These are phyloP conservation scores for Thalassiosira exigua DNA, from an alignment of 352 stramenopile species.

Conservation along the genomic window DNA sequence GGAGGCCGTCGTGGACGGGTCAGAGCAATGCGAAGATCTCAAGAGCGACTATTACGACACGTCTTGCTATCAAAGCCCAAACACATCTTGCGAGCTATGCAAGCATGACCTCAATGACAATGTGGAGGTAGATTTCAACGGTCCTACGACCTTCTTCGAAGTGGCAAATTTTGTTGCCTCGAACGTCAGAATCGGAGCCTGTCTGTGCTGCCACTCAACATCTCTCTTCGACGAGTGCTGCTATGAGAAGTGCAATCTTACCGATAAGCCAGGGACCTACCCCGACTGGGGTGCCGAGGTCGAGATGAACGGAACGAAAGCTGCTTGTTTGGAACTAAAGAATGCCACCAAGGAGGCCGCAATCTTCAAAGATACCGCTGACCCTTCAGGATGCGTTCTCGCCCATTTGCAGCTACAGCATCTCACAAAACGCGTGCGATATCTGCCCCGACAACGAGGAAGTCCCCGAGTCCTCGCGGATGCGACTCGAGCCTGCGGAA, in stretches of 20 bases:
- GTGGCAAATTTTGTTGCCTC: conserved; percentile 61
- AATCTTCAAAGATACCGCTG: conserved; percentile 52
- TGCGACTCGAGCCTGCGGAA: neutral
- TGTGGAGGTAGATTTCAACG: conserved; percentile 68
- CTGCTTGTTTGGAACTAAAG: conserved; percentile 61
- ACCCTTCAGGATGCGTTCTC: conserved; percentile 60
- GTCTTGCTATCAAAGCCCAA: conserved; percentile 62
- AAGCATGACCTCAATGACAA: conserved; percentile 64
- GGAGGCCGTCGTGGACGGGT: conserved; percentile 45
- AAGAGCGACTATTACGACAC: conserved; percentile 43
- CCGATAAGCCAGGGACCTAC: conserved; percentile 41
- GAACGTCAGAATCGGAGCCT: conserved; percentile 46
- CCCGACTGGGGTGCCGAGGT: conserved; percentile 62
- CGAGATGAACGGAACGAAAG: conserved; percentile 57
- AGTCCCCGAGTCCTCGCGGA: conserved; percentile 2
- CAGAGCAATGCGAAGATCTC: conserved; percentile 44
- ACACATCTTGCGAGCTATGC: conserved; percentile 62
- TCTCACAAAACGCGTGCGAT: conserved; percentile 58
- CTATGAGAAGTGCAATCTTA: conserved; percentile 61
- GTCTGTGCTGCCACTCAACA: conserved; percentile 38
- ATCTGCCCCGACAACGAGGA: conserved; percentile 57
- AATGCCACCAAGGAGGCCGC: conserved; percentile 57
- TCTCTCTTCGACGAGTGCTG: conserved; percentile 64
- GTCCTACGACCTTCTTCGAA: conserved; percentile 58
- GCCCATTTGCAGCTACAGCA: conserved; percentile 57